Evolutionary conservation across 805 yeast species (phyloP).

Genomic region (Wickerhamiella azyma): DNA sequence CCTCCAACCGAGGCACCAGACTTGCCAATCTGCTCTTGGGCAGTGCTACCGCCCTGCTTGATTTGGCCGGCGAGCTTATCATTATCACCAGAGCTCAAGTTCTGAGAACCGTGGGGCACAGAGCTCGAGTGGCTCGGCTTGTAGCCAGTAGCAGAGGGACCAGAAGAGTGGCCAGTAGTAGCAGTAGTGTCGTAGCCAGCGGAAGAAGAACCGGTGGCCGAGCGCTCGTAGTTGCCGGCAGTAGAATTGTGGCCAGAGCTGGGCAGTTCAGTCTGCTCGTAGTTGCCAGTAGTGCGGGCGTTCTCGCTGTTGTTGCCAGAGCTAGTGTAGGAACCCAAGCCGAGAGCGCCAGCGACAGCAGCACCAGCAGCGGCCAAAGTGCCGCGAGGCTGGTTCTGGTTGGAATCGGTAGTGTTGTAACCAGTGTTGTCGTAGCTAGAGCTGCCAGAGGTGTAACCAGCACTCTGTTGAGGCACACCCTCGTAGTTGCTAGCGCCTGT

Average conservation of each 20-base stretch:
- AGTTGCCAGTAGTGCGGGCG: too few species aligned
- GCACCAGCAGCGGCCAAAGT: slow-evolving; percentile 5
- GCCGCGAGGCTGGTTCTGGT: not conserved
- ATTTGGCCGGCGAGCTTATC: not conserved
- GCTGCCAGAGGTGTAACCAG: not conserved
- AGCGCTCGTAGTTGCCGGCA: too few species aligned
- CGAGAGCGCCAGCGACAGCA: not conserved
- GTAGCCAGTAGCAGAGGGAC: not conserved
- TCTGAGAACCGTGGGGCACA: not conserved
- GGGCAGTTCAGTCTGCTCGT: too few species aligned
- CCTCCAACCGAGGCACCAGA: not conserved
- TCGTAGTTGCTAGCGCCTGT: not conserved
- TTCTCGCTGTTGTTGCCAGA: not conserved
- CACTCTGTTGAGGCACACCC: not conserved
- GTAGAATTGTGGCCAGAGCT: too few species aligned
- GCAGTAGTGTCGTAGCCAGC: not conserved
- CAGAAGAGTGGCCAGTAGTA: not conserved
- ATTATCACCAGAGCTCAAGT: not conserved
- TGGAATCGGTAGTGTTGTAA: not conserved
- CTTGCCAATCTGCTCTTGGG: slow-evolving; percentile 3
- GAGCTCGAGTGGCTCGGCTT: too few species aligned
- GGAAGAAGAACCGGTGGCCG: not conserved
- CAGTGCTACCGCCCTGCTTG: slow-evolving; percentile 2
- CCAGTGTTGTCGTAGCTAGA: not conserved
- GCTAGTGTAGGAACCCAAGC: not conserved